A percentile compares a stretch with the other conserved stretches of the same genome.
phyloP scores from a whole-genome alignment of 768 basidiomycete genomes.

The Podaxis sp. region DNA sequence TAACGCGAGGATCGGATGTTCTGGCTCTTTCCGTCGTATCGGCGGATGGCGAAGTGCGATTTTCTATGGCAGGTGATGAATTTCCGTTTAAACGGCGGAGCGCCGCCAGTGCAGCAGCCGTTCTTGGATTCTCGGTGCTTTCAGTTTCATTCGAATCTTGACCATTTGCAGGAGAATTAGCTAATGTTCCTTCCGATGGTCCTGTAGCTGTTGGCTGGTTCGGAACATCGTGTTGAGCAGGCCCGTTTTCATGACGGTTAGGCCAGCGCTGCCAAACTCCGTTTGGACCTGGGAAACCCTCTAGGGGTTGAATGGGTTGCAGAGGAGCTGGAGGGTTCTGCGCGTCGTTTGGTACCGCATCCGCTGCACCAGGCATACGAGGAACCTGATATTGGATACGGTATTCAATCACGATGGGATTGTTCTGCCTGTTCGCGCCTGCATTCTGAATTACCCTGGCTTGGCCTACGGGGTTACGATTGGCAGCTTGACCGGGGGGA shows the following conservation, averaged over 20 bases:
- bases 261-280: constrained; percentile 71
- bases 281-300: constrained; percentile 64
- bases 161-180: background rate
- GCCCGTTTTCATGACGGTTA: constrained; percentile 27
- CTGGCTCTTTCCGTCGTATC: background rate
- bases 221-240: constrained; percentile 5
- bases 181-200: constrained; percentile 4
- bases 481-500: constrained; percentile 44
- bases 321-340: constrained; percentile 32
- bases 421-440: constrained; percentile 30
- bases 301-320: constrained; percentile 52
- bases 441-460: constrained; percentile 17
- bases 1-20: background rate
- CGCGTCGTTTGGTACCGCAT: constrained; percentile 25
- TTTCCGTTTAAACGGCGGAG: constrained; percentile 44
- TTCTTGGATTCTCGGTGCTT: constrained; percentile 25
- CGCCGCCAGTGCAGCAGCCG: constrained; percentile 69
- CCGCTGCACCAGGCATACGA: constrained; percentile 23
- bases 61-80: background rate
- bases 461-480: constrained; percentile 14
- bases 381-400: constrained; percentile 59
- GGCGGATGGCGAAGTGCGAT: background rate
- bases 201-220: constrained; percentile 1
- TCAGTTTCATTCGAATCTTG: background rate
- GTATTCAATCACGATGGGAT: constrained; percentile 60